Evolutionary conservation across 352 stramenopile genomes (phyloP), one percentile per base, ranked within the genome.

Genomic region (Phytopythium vexans): DNA sequence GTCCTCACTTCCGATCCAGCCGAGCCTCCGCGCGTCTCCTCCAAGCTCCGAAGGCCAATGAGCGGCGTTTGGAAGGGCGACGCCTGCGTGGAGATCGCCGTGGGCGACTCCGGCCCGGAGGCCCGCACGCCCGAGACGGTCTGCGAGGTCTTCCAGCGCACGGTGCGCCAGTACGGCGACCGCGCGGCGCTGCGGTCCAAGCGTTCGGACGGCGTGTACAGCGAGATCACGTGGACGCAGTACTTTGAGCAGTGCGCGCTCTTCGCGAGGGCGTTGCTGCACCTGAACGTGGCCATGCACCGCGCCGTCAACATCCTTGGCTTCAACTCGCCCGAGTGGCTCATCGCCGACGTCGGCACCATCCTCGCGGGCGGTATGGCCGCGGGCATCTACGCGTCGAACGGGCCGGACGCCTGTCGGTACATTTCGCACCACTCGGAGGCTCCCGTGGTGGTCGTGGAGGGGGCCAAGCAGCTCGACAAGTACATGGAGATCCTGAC

Each of bases 361-460:
- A 93, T 95, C 56, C 70, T 93, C 54, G 81, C 85, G 32, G 86
- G 86, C 27, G 85, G 66, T 5, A 74, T 94, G 41, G 82, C 82
- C 54, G 77, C 85, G n/a, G 87, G 87, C 40, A 87, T 96, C 62
- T 96, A 96, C 75, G 78, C 72, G 49, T 94, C 87, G 31, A 94
- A 92, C 61, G 82, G 65, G 0, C 37, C 82, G 11, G 72, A 92
- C 52, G 69, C 84, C 6, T 90, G 81, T 41, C 66, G 89, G 50
- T 95, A 92, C 65, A 86, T 93, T 41, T 77, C 81, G 3, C 62
- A 80, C 8, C 86, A 95, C 59, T 92, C 77, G 43, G 59, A 87
- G 12, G 74, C 82, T 10, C 77, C 78, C 53, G 68, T 92, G 10
- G 74, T 93, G 12, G 77, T 95, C 42, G 77, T 90, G 35, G 82